These are phyloP conservation scores for Fusarium sarcochroum DNA, from an alignment of 2,329 filamentous ascomycete species.

Conservation along the genomic window DNA sequence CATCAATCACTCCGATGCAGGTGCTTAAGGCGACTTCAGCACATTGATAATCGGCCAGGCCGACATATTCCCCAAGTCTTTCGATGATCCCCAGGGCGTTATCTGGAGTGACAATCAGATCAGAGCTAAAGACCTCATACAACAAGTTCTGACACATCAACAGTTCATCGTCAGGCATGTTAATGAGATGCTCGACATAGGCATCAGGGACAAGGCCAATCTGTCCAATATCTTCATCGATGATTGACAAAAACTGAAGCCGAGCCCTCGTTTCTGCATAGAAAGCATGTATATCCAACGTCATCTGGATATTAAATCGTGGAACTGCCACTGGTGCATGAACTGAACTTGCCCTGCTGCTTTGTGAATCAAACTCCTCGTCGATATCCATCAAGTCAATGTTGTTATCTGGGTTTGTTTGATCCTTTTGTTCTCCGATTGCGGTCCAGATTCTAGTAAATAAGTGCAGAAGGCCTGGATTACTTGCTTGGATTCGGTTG, in stretches of 20 bases:
- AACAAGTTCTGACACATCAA: constrained; percentile 65
- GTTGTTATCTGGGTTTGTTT: constrained; percentile 52
- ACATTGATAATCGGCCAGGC: constrained; percentile 73
- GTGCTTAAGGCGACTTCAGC: constrained; percentile 80
- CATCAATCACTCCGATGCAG: constrained; percentile 77
- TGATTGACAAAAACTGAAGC: constrained; percentile 60
- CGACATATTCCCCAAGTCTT: constrained; percentile 66
- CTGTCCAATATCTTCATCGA: constrained; percentile 61
- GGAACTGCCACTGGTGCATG: constrained; percentile 60
- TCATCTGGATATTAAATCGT: constrained; percentile 60
- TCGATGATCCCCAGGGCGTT: constrained; percentile 64
- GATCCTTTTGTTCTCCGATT: constrained; percentile 42
- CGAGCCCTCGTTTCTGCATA: constrained; percentile 63
- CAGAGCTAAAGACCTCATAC: constrained; percentile 67
- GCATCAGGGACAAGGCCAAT: constrained; percentile 64
- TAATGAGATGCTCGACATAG: constrained; percentile 66
- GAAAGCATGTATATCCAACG: constrained; percentile 61
- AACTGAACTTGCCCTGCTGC: constrained; percentile 60
- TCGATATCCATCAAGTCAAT: constrained; percentile 77
- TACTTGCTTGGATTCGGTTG: constrained; percentile 55
- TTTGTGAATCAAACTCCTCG: constrained; percentile 73
- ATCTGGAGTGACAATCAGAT: constrained; percentile 64
- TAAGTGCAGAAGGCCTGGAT: constrained; percentile 59
- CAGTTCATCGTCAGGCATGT: constrained; percentile 66
- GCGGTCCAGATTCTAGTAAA: constrained; percentile 56